These are phyloP conservation scores for Barnettozyma pratensis DNA, from an alignment of 805 yeast species.

Conservation along the genomic window DNA sequence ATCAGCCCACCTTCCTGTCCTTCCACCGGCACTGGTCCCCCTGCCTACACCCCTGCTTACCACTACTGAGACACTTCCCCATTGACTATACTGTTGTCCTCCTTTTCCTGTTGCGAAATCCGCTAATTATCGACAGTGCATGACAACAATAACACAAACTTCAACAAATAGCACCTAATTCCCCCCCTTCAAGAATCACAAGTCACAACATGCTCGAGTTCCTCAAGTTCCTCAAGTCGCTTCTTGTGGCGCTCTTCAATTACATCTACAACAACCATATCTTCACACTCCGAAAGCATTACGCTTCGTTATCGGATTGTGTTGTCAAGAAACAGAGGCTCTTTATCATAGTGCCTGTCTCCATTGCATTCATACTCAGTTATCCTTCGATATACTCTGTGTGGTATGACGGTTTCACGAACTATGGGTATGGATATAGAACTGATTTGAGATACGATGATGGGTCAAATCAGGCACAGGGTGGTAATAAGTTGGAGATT, in stretches of 20 bases:
- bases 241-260: conserved; percentile 12
- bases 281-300: conserved; percentile 16
- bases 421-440: conserved; percentile 1
- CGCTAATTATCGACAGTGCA: no score
- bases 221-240: conserved; percentile 16
- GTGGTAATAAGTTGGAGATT: conserved; percentile 2
- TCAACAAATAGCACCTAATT: no score
- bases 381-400: conserved; percentile 43
- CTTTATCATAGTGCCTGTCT: conserved; percentile 45
- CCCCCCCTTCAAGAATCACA: background rate
- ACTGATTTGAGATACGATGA: background rate
- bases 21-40: no score
- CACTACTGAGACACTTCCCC: no score
- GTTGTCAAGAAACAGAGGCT: conserved; percentile 34
- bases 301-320: conserved; percentile 19
- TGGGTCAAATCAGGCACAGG: background rate
- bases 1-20: no score
- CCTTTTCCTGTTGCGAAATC: no score
- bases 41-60: no score
- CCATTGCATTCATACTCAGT: conserved; percentile 41
- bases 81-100: no score
- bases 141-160: no score
- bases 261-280: conserved; percentile 14
- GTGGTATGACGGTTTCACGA: conserved; percentile 6
- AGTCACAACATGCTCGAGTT: conserved; percentile 19